These are phyloP conservation scores for Apocynum venetum DNA, from an alignment of 257 asterid genomes.

Conservation along the genomic window DNA sequence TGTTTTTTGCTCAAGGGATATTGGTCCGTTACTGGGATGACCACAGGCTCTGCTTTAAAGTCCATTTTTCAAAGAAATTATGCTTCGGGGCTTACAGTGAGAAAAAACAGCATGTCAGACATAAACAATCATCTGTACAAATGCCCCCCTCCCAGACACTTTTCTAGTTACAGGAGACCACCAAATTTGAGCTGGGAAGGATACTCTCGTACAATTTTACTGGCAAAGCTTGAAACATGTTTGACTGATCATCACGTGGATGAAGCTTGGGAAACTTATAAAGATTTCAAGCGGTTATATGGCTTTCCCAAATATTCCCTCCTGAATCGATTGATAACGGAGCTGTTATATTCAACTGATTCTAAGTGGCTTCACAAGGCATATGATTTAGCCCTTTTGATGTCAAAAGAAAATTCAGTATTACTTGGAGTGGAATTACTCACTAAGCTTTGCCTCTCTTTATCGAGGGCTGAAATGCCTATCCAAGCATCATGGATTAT, in stretches of 20 bases:
- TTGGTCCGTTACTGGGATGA: slow-evolving; percentile 1
- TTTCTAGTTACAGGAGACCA: slow-evolving; percentile 26
- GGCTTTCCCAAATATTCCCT: slow-evolving; percentile 60
- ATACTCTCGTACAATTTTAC: slow-evolving; percentile 37
- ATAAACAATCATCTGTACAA: slow-evolving; percentile 10
- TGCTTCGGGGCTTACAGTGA: slow-evolving; percentile 11
- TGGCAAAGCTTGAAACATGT: slow-evolving; percentile 51
- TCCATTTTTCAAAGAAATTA: slow-evolving; percentile 22
- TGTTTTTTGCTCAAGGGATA: slow-evolving; percentile 13
- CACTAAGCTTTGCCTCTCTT: slow-evolving; percentile 59
- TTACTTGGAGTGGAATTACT: slow-evolving; percentile 41
- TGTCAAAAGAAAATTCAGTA: slow-evolving; percentile 49
- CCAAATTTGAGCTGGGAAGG: slow-evolving; percentile 36
- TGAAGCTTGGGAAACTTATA: slow-evolving; percentile 65
- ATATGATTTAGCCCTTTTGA: slow-evolving; percentile 41
- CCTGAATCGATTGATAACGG: slow-evolving; percentile 45
- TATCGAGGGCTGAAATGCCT: slow-evolving; percentile 75
- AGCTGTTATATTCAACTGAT: slow-evolving; percentile 59
- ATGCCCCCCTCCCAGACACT: slow-evolving; percentile 13
- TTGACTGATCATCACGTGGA: slow-evolving; percentile 56
- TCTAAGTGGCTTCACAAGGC: slow-evolving; percentile 60
- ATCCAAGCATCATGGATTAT: slow-evolving; percentile 47
- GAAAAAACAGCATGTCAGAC: slow-evolving; percentile 13
- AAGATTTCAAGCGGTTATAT: slow-evolving; percentile 49
- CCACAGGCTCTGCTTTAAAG: slow-evolving; percentile 18